Conservation (phyloP, 1,284 basidiomycete species). For the Gomphus bonarii region DNA sequence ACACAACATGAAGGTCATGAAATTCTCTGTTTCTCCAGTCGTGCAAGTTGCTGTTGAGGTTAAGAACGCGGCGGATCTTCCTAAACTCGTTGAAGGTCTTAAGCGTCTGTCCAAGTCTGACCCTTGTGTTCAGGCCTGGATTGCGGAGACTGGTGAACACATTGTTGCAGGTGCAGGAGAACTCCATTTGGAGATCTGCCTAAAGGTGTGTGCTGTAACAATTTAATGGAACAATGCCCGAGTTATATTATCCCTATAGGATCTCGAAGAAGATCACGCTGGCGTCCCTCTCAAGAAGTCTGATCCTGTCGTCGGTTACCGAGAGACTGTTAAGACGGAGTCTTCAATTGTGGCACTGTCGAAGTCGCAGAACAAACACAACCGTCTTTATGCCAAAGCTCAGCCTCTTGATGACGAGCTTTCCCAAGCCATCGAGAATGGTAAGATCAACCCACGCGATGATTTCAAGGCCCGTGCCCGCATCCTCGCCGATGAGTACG, state of each 20-base stretch:
- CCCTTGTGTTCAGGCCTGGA: slow-evolving; percentile 97
- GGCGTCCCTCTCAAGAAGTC: slow-evolving; percentile 99
- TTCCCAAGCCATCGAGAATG: slow-evolving; percentile 84
- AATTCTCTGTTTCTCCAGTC: slow-evolving; percentile 99
- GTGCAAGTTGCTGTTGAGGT: slow-evolving; percentile 99
- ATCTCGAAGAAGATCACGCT: slow-evolving; percentile 99
- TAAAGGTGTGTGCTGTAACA: slow-evolving; percentile 57
- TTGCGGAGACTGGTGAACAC: slow-evolving; percentile 90
- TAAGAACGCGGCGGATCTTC: slow-evolving; percentile 98
- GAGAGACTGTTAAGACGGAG: slow-evolving; percentile 96
- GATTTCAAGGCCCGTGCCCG: slow-evolving; percentile 98
- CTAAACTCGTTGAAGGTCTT: slow-evolving; percentile 99
- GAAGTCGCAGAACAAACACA: slow-evolving; percentile 99
- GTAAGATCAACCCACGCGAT: slow-evolving; percentile 85
- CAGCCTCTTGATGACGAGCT: slow-evolving; percentile 92
- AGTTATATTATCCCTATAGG: slow-evolving; percentile 31
- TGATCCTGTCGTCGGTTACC: slow-evolving; percentile 96
- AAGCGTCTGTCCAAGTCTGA: slow-evolving; percentile 99
- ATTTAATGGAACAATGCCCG: neutral
- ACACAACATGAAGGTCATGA: slow-evolving; percentile 99
- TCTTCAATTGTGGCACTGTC: slow-evolving; percentile 95
- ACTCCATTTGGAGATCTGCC: slow-evolving; percentile 97
- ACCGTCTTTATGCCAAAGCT: slow-evolving; percentile 94
- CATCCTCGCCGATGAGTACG: slow-evolving; percentile 90
- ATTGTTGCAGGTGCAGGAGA: slow-evolving; percentile 99